phyloP scores from a whole-genome alignment of 2,329 filamentous ascomycete species.

The Fusarium proliferatum region DNA sequence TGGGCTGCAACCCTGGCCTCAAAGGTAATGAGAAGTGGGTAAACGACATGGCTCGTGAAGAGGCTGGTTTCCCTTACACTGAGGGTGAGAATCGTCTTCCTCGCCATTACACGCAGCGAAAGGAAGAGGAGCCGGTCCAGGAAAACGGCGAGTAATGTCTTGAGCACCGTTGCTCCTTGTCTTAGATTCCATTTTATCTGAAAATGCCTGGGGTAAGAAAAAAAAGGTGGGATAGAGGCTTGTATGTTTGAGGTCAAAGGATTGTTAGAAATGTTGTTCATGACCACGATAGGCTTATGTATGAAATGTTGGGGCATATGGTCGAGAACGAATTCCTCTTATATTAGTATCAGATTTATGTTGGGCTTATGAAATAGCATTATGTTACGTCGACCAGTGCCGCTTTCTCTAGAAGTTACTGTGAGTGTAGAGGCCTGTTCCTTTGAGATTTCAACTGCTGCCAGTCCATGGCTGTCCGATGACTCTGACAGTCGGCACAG shows the following conservation, averaged over 20 bases:
- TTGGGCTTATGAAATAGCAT: slow-evolving; percentile 14
- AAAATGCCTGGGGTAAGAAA: neutral
- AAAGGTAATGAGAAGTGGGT: slow-evolving; percentile 64
- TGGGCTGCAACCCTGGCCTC: slow-evolving; percentile 60
- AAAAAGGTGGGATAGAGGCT: slow-evolving; percentile 11
- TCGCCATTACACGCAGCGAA: slow-evolving; percentile 43
- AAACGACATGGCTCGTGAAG: slow-evolving; percentile 57
- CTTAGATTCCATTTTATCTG: neutral
- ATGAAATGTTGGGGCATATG: slow-evolving; percentile 12
- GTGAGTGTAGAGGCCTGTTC: neutral
- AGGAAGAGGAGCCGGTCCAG: slow-evolving; percentile 13
- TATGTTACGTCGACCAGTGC: neutral
- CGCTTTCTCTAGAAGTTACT: neutral
- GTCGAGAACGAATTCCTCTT: slow-evolving; percentile 30
- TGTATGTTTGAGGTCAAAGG: slow-evolving; percentile 7
- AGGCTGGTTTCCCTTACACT: slow-evolving; percentile 68
- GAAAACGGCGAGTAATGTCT: slow-evolving; percentile 24
- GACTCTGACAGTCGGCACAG: neutral
- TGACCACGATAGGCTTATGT: slow-evolving; percentile 14
- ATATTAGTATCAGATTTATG: slow-evolving; percentile 11
- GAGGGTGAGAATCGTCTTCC: slow-evolving; percentile 72
- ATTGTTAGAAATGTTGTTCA: slow-evolving; percentile 26
- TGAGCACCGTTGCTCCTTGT: neutral
- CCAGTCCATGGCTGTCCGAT: neutral
- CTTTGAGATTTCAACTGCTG: neutral